These are phyloP conservation scores for Kodamaea sp. DNA, from an alignment of 1,139 yeast genomes.

Conservation along the genomic window DNA sequence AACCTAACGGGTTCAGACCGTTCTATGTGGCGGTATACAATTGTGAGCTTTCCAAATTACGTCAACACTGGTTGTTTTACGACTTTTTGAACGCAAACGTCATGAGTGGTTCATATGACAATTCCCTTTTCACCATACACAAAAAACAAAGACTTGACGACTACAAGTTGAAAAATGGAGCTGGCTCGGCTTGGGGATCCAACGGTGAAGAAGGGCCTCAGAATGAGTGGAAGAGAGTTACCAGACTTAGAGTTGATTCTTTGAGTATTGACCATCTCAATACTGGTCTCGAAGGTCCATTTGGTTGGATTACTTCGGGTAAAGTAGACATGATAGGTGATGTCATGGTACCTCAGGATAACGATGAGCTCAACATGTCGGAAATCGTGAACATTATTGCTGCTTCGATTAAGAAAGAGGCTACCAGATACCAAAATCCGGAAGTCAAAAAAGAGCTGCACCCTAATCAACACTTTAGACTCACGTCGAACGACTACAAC, in stretches of 20 bases:
- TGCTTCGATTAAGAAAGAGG: conserved; percentile 41
- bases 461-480: conserved; percentile 31
- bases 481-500: conserved; percentile 27
- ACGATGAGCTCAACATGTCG: conserved; percentile 42
- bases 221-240: conserved; percentile 60
- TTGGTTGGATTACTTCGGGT: conserved; percentile 95
- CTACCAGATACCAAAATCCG: conserved; percentile 40
- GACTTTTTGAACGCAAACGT: conserved; percentile 84
- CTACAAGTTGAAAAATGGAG: conserved; percentile 18
- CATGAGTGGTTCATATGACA: conserved; percentile 90
- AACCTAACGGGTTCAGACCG: conserved; percentile 79
- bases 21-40: conserved; percentile 84
- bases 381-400: conserved; percentile 45
- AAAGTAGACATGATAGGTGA: conserved; percentile 93
- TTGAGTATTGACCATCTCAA: conserved; percentile 86
- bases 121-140: conserved; percentile 88
- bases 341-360: conserved; percentile 72
- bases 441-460: conserved; percentile 25
- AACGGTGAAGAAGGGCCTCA: conserved; percentile 7
- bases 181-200: not conserved
- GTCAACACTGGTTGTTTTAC: conserved; percentile 92
- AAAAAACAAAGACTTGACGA: conserved; percentile 63
- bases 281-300: conserved; percentile 88
- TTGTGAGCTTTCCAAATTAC: conserved; percentile 73
- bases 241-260: conserved; percentile 81